Conservation (phyloP, 1,284 basidiomycete species). For the Ceratobasidium sp. region DNA sequence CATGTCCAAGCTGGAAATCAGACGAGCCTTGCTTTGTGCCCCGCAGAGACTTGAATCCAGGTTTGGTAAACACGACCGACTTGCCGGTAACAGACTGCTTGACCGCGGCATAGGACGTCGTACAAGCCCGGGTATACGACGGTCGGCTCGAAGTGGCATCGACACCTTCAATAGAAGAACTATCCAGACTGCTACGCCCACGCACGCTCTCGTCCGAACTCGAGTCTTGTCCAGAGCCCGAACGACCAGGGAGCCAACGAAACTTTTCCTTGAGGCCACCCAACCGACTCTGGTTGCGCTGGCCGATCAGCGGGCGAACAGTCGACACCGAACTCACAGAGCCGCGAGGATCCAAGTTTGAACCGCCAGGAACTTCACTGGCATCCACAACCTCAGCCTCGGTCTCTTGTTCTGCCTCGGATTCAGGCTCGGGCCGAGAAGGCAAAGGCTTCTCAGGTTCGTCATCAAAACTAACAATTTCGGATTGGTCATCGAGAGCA, state of each 20-base stretch:
- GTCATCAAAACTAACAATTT: not conserved
- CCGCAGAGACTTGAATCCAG: slow-evolving; percentile 24
- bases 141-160: not conserved
- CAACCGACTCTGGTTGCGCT: slow-evolving; percentile 19
- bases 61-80: slow-evolving; percentile 24
- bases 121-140: not conserved
- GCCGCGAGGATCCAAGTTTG: slow-evolving; percentile 22
- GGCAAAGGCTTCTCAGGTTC: not conserved
- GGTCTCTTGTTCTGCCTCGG: not conserved
- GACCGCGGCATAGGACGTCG: not conserved
- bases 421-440: not conserved
- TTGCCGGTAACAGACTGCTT: not conserved
- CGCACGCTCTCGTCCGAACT: slow-evolving; percentile 30
- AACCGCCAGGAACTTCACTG: slow-evolving; percentile 17
- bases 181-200: not conserved
- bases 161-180: not conserved
- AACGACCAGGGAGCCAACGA: slow-evolving; percentile 25
- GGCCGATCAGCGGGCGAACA: slow-evolving; percentile 11
- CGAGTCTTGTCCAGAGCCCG: slow-evolving; percentile 4
- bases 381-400: not conserved
- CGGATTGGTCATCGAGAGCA: not conserved
- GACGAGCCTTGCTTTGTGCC: not conserved
- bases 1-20: slow-evolving; percentile 27
- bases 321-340: slow-evolving; percentile 34
- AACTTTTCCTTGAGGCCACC: slow-evolving; percentile 29